These are phyloP conservation scores for Oligophagozyma castellii DNA, from an alignment of 1,139 yeast species.

Conservation along the genomic window DNA sequence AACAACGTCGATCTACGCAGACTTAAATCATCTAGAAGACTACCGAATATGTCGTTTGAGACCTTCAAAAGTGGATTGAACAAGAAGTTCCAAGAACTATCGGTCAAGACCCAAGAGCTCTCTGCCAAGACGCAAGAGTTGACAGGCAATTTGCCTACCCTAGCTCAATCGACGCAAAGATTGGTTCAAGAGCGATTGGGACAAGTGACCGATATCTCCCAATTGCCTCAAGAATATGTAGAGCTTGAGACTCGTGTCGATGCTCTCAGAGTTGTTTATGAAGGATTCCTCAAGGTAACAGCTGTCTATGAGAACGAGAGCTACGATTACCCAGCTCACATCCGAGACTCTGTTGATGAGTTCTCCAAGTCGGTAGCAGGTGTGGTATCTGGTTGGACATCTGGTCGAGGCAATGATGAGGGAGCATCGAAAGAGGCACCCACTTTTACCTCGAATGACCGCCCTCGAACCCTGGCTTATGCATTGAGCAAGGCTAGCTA, in stretches of 20 bases:
- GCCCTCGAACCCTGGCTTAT: slow-evolving; percentile 79
- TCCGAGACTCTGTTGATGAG: slow-evolving; percentile 62
- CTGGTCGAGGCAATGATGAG: slow-evolving; percentile 68
- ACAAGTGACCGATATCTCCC: slow-evolving; percentile 65
- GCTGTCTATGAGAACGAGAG: slow-evolving; percentile 59
- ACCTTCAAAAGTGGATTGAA: slow-evolving; percentile 12
- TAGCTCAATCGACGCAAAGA: slow-evolving; percentile 74
- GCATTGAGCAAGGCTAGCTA: slow-evolving; percentile 72
- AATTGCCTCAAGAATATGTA: slow-evolving; percentile 69
- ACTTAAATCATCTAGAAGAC: too few species aligned
- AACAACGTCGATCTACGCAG: too few species aligned
- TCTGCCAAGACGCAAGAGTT: slow-evolving; percentile 23
- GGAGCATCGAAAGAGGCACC: slow-evolving; percentile 47
- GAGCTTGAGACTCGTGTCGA: slow-evolving; percentile 68
- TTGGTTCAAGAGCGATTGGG: slow-evolving; percentile 71
- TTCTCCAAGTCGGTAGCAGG: slow-evolving; percentile 55
- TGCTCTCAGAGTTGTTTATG: slow-evolving; percentile 58
- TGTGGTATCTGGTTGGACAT: slow-evolving; percentile 55
- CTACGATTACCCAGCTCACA: slow-evolving; percentile 77
- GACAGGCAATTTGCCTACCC: slow-evolving; percentile 33
- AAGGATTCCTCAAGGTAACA: slow-evolving; percentile 60
- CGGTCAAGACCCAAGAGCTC: slow-evolving; percentile 13
- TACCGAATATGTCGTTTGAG: slow-evolving; percentile 16
- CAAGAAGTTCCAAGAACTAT: slow-evolving; percentile 20
- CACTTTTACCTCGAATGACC: too few species aligned